Evolutionary conservation across 768 basidiomycete genomes (phyloP).

Genomic region (Mycena alexandri): DNA sequence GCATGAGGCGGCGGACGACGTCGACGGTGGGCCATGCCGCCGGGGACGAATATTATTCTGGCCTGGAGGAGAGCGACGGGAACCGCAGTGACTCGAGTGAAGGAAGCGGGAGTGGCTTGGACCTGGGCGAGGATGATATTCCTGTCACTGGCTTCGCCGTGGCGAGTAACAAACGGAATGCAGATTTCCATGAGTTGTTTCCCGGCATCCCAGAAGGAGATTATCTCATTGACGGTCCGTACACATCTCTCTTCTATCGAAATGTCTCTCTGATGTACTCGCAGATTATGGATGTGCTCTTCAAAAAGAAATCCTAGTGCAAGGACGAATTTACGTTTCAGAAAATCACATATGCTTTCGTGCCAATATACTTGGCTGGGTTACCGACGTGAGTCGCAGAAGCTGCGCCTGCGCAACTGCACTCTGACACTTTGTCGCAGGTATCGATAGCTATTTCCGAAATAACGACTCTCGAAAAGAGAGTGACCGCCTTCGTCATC

Average conservation of each 20-base stretch:
- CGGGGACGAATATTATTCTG: conserved; percentile 43
- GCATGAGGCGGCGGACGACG: conserved; percentile 33
- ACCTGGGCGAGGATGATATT: conserved; percentile 78
- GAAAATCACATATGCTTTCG: conserved; percentile 99
- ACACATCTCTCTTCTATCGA: conserved; percentile 28
- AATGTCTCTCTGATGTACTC: conserved; percentile 16
- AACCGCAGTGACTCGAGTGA: conserved; percentile 41
- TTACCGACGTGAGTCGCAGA: conserved; percentile 83
- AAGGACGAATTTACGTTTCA: conserved; percentile 96
- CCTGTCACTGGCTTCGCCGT: conserved; percentile 98
- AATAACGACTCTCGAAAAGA: conserved; percentile 90
- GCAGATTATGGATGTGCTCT: conserved; percentile 97
- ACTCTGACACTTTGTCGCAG: conserved; percentile 55
- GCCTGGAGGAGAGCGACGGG: conserved; percentile 41
- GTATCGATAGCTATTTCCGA: conserved; percentile 91
- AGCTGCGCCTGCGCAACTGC: conserved; percentile 2
- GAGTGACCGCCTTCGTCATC: conserved; percentile 97
- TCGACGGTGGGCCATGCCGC: conserved; percentile 32
- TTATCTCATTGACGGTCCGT: conserved; percentile 95
- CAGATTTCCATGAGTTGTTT: conserved; percentile 96
- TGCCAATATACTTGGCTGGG: conserved; percentile 99
- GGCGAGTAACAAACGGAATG: conserved; percentile 93
- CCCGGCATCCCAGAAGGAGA: conserved; percentile 92
- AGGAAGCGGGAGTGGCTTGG: conserved; percentile 45
- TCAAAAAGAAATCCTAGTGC: conserved; percentile 95